phyloP scores from a whole-genome alignment of 2,329 filamentous ascomycete genomes.

The Talaromyces islandicus region DNA sequence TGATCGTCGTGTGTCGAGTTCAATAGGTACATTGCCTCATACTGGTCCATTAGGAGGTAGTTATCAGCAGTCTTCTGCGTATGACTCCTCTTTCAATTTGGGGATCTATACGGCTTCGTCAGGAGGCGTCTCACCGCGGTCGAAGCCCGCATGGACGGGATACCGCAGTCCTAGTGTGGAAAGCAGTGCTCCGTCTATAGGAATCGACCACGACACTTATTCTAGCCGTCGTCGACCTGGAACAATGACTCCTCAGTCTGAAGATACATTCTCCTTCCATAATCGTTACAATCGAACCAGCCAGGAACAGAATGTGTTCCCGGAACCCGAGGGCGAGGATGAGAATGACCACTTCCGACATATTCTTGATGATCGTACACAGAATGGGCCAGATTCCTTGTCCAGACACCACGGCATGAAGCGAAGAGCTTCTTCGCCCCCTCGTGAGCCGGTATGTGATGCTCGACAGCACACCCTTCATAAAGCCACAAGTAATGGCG shows the following conservation, averaged over 20 bases:
- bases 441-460: conserved; percentile 44
- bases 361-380: conserved; percentile 34
- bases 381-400: conserved; percentile 27
- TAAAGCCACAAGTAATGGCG: conserved; percentile 37
- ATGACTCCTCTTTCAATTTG: conserved; percentile 21
- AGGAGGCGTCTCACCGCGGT: conserved; percentile 35
- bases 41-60: conserved; percentile 21
- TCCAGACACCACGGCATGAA: conserved; percentile 52
- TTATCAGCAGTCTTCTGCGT: conserved; percentile 3
- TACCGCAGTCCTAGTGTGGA: conserved; percentile 40
- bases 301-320: conserved; percentile 56
- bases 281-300: conserved; percentile 54
- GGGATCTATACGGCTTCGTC: conserved; percentile 31
- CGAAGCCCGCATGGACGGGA: conserved; percentile 36
- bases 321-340: conserved; percentile 41
- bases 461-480: conserved; percentile 28
- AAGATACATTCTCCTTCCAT: conserved; percentile 46
- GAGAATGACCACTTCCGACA: conserved; percentile 30
- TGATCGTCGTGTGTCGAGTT: conserved; percentile 19
- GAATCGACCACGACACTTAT: conserved; percentile 34
- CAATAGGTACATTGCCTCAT: conserved; percentile 26
- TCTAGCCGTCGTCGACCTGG: conserved; percentile 41
- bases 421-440: conserved; percentile 59
- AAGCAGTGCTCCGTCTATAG: conserved; percentile 33
- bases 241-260: conserved; percentile 41